A percentile compares a stretch with the other conserved stretches of the same genome.
Conservation (phyloP, 768 basidiomycete species). For the Tulasnella sp. region DNA sequence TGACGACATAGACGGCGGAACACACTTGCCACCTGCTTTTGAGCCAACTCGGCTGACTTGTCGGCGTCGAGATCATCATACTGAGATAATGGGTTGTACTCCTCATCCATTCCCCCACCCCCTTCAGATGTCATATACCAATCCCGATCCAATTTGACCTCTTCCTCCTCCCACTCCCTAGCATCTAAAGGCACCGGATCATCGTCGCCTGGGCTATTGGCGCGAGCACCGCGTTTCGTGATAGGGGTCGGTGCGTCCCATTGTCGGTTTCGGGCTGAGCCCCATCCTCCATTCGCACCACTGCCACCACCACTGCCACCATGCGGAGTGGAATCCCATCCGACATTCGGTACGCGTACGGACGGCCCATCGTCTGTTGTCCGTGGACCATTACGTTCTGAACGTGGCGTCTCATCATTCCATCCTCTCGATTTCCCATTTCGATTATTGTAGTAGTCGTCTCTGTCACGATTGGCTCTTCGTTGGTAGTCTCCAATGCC, state of each 20-base stretch:
- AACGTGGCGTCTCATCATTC: conserved; percentile 42
- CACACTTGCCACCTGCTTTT: conserved; percentile 55
- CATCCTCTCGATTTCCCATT: conserved; percentile 35
- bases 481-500: conserved; percentile 90
- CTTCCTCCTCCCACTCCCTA: conserved; percentile 97
- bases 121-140: conserved; percentile 95
- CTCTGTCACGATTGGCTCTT: conserved; percentile 70
- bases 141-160: conserved; percentile 80
- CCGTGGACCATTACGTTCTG: conserved; percentile 35
- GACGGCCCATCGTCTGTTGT: conserved; percentile 56
- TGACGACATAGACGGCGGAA: background rate
- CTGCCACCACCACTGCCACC: conserved; percentile 34
- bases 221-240: conserved; percentile 36
- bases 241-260: conserved; percentile 87
- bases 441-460: conserved; percentile 21
- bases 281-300: conserved; percentile 48
- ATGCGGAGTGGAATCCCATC: conserved; percentile 90
- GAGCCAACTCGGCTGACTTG: conserved; percentile 66
- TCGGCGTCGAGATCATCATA: conserved; percentile 73
- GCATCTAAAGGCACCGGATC: conserved; percentile 58
- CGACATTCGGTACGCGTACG: conserved; percentile 81
- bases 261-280: conserved; percentile 37
- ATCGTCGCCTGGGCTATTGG: conserved; percentile 59
- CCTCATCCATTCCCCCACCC: conserved; percentile 70
- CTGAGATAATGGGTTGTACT: conserved; percentile 84